Evolutionary conservation across 2,329 filamentous ascomycete genomes (phyloP).

Genomic region (Arthrobotrys entomopaga): DNA sequence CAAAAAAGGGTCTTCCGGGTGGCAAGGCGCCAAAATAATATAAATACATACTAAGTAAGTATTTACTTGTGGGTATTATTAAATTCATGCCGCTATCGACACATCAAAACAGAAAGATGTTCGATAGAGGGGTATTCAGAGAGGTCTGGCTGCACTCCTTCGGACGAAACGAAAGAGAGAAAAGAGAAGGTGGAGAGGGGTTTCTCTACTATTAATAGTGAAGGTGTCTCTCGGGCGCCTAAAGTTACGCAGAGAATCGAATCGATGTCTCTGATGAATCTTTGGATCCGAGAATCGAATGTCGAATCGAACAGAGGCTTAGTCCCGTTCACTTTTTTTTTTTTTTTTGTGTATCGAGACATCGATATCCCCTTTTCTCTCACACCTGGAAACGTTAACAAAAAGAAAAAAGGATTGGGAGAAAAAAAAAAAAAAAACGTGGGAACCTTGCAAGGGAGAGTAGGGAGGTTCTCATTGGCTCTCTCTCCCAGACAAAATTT

Average conservation of each 20-base stretch:
- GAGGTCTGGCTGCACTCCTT: background rate
- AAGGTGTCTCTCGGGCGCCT: conserved; percentile 30
- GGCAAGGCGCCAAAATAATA: too few species aligned
- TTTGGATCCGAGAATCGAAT: conserved; percentile 36
- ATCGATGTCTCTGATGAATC: conserved; percentile 2
- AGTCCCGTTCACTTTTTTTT: conserved; percentile 8
- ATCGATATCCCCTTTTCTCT: conserved; percentile 32
- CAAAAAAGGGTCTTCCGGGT: too few species aligned
- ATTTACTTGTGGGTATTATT: too few species aligned
- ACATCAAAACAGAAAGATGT: too few species aligned
- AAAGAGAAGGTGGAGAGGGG: background rate
- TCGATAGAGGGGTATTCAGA: background rate
- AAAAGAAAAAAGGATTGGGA: too few species aligned
- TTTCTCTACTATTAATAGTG: conserved; percentile 47
- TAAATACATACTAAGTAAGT: too few species aligned
- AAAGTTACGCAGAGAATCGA: too few species aligned
- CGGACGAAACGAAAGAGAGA: background rate
- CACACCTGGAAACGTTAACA: conserved; percentile 7
- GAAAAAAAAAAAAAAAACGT: conserved; percentile 29
- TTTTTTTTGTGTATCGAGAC: conserved; percentile 9
- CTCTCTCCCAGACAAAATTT: conserved; percentile 15
- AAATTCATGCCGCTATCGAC: too few species aligned
- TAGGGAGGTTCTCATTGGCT: conserved; percentile 26
- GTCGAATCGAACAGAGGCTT: conserved; percentile 32
- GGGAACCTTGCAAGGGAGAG: conserved; percentile 32